Evolutionary conservation across 169 alveolate genomes (phyloP), one percentile per base, ranked within the genome.

Genomic region (Plasmodium blacklocki): DNA sequence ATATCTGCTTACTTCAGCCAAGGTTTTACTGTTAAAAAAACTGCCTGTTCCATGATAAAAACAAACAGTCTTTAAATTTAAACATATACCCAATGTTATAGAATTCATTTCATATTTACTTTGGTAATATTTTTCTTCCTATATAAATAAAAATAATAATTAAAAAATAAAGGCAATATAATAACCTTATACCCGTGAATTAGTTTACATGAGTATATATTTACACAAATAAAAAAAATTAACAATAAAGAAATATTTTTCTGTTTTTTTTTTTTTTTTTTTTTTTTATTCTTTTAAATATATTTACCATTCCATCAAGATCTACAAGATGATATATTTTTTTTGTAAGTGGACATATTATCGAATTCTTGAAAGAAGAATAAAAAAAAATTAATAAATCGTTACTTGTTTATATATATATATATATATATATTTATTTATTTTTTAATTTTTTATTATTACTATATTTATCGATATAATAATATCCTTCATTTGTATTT

Each of bases 311-410:
- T 26, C 29, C 62, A 23, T 76, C 88, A 3, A 76, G 52, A 52
- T 76, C 88, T 23, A 76, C 88, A 64, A 76, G 88, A 43, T 76
- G 88, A 50, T 58, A 76, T 9, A 76, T 70, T 76, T 75, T 62
- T 21, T 64, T 64, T 15, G 88, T 76, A 43, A 63, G 50, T 7
- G 88, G 88, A 58, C 88, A 76, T n/a, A 76, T 64, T 66, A 76
- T 63, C 5, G 88, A 76, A 76, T 76, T 63, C 88, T 76, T 49
- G 43, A 12, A n/a, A 7, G 58, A 49, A 26, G 9, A 12, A 23
- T 11, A 58, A 29, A 58, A 18, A 47, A 50, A 71, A 72, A 68
- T 12, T 12, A 72, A 21, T 29, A 64, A 21, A 29, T 32, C 49
- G 32, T 64, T 7, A 23, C n/a, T 64, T 21, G 23, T 29, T 14